Percentiles rank a stretch among this genome's conserved stretches.
Conservation (phyloP, 495 filamentous ascomycete species). For the Penicillium longicatenatum region DNA sequence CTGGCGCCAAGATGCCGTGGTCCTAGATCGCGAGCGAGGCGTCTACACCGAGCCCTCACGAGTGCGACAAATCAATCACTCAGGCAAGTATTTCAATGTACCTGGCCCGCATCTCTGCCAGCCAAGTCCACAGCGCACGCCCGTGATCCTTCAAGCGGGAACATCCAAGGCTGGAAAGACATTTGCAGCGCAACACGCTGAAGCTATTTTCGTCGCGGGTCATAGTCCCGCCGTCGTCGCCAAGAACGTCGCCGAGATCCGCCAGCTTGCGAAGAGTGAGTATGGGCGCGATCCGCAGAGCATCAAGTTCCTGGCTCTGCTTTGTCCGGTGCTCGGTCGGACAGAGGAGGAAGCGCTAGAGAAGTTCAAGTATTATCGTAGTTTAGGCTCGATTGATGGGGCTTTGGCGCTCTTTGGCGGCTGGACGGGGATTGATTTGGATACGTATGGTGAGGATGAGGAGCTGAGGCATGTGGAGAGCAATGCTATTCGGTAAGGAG, state of each 20-base stretch:
- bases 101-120: conserved; percentile 66
- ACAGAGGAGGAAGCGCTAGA: conserved; percentile 56
- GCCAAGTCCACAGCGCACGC: conserved; percentile 66
- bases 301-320: conserved; percentile 56
- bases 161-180: conserved; percentile 62
- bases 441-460: conserved; percentile 55
- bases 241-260: conserved; percentile 53
- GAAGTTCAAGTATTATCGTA: conserved; percentile 53
- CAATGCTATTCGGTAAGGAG: conserved; percentile 58
- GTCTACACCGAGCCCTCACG: conserved; percentile 61
- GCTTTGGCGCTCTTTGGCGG: conserved; percentile 60
- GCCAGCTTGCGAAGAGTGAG: conserved; percentile 43
- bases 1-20: conserved; percentile 67
- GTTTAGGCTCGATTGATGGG: conserved; percentile 54
- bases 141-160: conserved; percentile 65
- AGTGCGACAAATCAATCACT: conserved; percentile 66
- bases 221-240: conserved; percentile 49
- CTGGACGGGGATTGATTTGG: conserved; percentile 59
- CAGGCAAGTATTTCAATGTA: conserved; percentile 64
- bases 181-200: conserved; percentile 64
- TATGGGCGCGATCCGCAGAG: conserved; percentile 50
- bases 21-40: conserved; percentile 53
- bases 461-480: conserved; percentile 61
- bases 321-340: conserved; percentile 53
- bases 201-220: conserved; percentile 54